phyloP scores from a whole-genome alignment of 2,329 filamentous ascomycete species.

The Fusarium denticulatum region DNA sequence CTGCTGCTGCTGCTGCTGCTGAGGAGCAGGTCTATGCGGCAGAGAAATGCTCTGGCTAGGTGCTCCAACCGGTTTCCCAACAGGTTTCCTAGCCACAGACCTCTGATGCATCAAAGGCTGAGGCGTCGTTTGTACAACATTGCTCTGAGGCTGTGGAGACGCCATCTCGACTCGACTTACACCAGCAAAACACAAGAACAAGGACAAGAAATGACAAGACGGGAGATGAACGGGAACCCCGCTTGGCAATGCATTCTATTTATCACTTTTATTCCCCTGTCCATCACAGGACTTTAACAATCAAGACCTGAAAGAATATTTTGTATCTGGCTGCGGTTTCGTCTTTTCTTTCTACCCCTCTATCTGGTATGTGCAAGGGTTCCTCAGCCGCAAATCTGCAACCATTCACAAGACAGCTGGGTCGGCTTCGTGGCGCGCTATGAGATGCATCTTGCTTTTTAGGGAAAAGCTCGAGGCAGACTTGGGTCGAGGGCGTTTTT shows the following conservation, averaged over 20 bases:
- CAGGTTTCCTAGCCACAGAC: slow-evolving; percentile 24
- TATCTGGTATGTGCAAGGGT: slow-evolving; percentile 10
- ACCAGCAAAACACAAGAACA: neutral
- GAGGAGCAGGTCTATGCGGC: slow-evolving; percentile 12
- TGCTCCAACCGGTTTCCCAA: neutral
- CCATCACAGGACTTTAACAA: slow-evolving; percentile 4
- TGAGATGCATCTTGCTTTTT: slow-evolving; percentile 11
- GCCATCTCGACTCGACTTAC: slow-evolving; percentile 27
- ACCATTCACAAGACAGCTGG: slow-evolving; percentile 8
- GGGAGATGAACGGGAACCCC: neutral
- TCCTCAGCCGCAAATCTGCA: slow-evolving; percentile 28
- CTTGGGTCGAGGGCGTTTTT: neutral
- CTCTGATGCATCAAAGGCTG: slow-evolving; percentile 25
- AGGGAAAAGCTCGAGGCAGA: slow-evolving; percentile 7
- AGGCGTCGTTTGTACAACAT: neutral
- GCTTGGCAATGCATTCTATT: slow-evolving; percentile 21
- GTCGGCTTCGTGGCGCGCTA: slow-evolving; percentile 28
- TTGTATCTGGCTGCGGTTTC: neutral
- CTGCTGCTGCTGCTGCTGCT: neutral
- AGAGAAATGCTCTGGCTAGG: slow-evolving; percentile 10
- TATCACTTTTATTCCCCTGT: slow-evolving; percentile 11
- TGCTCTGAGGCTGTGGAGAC: slow-evolving; percentile 22
- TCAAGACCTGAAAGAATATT: slow-evolving; percentile 10
- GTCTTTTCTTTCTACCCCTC: slow-evolving; percentile 19
- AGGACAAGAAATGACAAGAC: slow-evolving; percentile 27